Percentiles rank a stretch among this genome's conserved stretches.
phyloP scores from a whole-genome alignment of 1,284 basidiomycete species.

The Apiotrichum porosum region DNA sequence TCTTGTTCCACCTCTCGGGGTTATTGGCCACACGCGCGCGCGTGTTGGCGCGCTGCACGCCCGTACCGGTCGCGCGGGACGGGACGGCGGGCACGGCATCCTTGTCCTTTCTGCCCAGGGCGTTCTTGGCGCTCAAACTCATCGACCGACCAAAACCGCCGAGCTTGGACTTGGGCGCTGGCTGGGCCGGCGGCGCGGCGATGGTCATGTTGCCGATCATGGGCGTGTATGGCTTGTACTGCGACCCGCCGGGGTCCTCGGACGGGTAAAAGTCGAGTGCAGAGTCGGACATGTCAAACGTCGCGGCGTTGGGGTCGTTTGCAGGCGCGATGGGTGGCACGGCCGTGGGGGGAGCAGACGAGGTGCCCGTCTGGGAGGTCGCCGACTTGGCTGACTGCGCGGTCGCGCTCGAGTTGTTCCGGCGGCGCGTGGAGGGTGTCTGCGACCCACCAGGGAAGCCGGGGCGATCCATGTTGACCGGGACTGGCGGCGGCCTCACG shows the following conservation, averaged over 20 bases:
- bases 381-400: no score
- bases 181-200: not conserved
- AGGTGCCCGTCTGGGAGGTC: no score
- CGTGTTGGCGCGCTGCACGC: not conserved
- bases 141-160: constrained; percentile 28
- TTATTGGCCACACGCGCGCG: constrained; percentile 19
- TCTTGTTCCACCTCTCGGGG: constrained; percentile 41
- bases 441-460: constrained; percentile 7
- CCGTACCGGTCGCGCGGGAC: not conserved
- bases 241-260: no score
- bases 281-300: no score
- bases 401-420: not conserved
- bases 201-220: not conserved
- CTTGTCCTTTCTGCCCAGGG: constrained; percentile 12
- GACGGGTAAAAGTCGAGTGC: no score
- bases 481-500: constrained; percentile 15
- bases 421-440: not conserved
- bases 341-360: no score
- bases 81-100: constrained; percentile 9
- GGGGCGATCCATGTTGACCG: constrained; percentile 17
- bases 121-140: constrained; percentile 5
- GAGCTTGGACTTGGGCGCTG: constrained; percentile 19
- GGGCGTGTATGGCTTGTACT: no score
- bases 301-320: no score
- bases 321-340: no score